phyloP scores from a whole-genome alignment of 768 basidiomycete genomes.

The Chalciporus pseudorubinellus region DNA sequence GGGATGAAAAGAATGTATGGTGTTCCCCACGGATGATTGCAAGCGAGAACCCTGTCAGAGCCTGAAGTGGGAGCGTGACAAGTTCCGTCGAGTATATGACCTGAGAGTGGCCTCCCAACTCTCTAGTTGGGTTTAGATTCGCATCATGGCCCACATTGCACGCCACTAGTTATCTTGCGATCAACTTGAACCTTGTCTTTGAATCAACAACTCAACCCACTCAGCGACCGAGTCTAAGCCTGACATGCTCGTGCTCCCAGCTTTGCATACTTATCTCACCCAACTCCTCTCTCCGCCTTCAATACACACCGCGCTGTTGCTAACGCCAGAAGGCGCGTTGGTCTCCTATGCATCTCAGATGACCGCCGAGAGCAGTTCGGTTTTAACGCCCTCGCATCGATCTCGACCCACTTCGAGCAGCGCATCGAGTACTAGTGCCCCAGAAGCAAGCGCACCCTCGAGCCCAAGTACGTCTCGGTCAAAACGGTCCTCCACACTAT shows the following conservation, averaged over 20 bases:
- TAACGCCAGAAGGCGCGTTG: slow-evolving; percentile 73
- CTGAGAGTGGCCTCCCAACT: neutral
- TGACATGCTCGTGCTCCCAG: slow-evolving; percentile 76
- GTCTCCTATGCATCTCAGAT: slow-evolving; percentile 58
- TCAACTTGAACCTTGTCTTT: neutral
- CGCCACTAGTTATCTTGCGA: neutral
- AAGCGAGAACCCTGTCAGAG: neutral
- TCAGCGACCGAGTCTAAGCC: neutral
- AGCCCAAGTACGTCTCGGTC: slow-evolving; percentile 15
- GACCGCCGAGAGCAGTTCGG: slow-evolving; percentile 23
- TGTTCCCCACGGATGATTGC: slow-evolving; percentile 11
- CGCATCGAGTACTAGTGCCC: neutral
- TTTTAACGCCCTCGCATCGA: neutral
- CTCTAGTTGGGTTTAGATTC: no score
- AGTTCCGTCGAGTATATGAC: neutral
- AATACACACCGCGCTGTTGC: slow-evolving; percentile 68
- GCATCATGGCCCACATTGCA: neutral
- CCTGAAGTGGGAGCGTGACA: neutral
- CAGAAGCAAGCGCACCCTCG: slow-evolving; percentile 7
- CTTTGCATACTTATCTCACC: slow-evolving; percentile 61
- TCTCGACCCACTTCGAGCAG: slow-evolving; percentile 6
- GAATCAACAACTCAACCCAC: neutral
- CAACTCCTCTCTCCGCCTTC: slow-evolving; percentile 58
- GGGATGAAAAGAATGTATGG: slow-evolving; percentile 26
- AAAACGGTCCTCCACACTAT: slow-evolving; percentile 5